Conservation (phyloP, 2,329 filamentous ascomycete genomes). For the Calonectria honghensis region DNA sequence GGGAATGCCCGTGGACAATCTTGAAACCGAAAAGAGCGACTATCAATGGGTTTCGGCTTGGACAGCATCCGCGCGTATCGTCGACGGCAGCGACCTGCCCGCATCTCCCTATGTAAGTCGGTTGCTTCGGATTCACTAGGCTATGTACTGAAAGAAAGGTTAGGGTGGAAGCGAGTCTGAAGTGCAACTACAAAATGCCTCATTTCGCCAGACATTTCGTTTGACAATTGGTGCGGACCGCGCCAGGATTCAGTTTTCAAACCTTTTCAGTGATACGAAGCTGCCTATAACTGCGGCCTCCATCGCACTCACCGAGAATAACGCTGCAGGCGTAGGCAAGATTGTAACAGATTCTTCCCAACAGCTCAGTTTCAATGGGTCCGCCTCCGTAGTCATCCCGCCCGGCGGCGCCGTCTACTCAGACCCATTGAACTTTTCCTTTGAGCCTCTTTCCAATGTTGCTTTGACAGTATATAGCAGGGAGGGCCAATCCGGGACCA, state of each 20-base stretch:
- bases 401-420: not conserved
- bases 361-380: not conserved
- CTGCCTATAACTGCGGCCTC: not conserved
- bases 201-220: slow-evolving; percentile 12
- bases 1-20: not conserved
- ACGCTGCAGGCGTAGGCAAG: not conserved
- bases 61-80: slow-evolving; percentile 7
- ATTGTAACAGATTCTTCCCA: not conserved
- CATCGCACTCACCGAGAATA: not conserved
- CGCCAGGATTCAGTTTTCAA: not conserved
- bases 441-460: not conserved
- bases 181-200: not conserved
- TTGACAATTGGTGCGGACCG: not conserved
- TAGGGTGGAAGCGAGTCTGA: slow-evolving; percentile 1
- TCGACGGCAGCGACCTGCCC: slow-evolving; percentile 3
- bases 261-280: not conserved
- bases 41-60: slow-evolving; percentile 6
- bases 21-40: not conserved
- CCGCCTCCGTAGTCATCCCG: not conserved
- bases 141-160: not conserved
- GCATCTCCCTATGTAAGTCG: not conserved
- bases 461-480: not conserved
- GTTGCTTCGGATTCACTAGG: no score
- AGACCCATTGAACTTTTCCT: not conserved
- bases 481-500: not conserved